Base-by-base conservation (phyloP, 176 grass and related monocot genomes). In the Bonia amplexicaulis region DNA sequence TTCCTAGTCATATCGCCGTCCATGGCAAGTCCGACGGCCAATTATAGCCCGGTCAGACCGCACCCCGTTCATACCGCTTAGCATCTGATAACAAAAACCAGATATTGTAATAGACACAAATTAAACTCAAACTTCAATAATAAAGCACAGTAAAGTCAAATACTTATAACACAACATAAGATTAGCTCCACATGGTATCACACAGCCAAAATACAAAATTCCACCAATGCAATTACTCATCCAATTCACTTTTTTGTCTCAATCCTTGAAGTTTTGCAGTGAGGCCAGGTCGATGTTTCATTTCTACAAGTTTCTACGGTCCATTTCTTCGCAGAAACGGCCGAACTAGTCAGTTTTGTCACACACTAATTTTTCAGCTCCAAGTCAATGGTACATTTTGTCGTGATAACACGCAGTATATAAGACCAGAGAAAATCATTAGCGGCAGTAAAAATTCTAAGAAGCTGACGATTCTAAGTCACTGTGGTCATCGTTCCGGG, bases 161-260 rank as follows among this genome's bases (percentile, higher is more conserved):
- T 37, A 37, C 0, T 37, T 4, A 6, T 37, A 4, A 37, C 35
- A 37, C 35, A 37, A 37, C 5, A 37, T 37, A 4, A 5, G 4
- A 4, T 5, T 4, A 37, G 4, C 35, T 37, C 35, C 35, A 37
- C 5, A 37, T 37, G 5, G 35, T 37, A 37, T 37, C 35, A 37
- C 35, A 37, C 71, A 76, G 9, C 39, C 4, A 15, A 37, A 12
- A 10, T 26, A 80, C 35, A 46, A 65, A 74, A 33, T n/a, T 74
- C 49, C 53, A 69, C 46, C 60, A 13, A 49, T 6, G 54, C 25
- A 55, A 76, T 68, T 17, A 16, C 69, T 69, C 59, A 37, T 25
- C 49, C n/a, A 25, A 29, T 45, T 70, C 77, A 62, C 11, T 37
- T 37, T 33, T 33, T 66, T 54, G 85, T 86, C 85, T 53, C 77